Conservation (phyloP, 2,329 filamentous ascomycete genomes). For the Cadophora luteo-olivacea region DNA sequence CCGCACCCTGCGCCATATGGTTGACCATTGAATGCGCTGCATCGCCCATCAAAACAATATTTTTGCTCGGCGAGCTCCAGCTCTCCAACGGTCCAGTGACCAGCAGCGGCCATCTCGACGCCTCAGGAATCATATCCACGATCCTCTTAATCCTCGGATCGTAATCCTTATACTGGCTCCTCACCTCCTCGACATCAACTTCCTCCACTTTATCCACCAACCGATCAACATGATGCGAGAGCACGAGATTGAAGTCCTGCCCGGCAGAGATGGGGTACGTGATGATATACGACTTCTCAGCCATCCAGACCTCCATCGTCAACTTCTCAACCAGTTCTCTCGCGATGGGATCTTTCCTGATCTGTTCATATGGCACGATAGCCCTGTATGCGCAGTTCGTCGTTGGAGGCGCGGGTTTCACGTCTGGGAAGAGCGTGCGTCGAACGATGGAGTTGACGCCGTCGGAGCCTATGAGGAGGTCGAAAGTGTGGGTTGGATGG, state of each 20-base stretch:
- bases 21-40: conserved; percentile 52
- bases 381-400: conserved; percentile 53
- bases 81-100: conserved; percentile 50
- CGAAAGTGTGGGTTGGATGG: conserved; percentile 42
- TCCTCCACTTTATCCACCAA: conserved; percentile 46
- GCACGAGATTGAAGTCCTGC: conserved; percentile 50
- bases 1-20: conserved; percentile 53
- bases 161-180: conserved; percentile 49
- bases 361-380: conserved; percentile 50
- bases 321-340: conserved; percentile 46
- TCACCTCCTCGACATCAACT: conserved; percentile 49
- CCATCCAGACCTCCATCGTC: conserved; percentile 54
- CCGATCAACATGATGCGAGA: conserved; percentile 49
- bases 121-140: conserved; percentile 37
- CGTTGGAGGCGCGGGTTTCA: conserved; percentile 48
- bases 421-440: conserved; percentile 48
- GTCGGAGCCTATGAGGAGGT: conserved; percentile 49
- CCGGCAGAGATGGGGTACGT: conserved; percentile 51
- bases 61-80: conserved; percentile 51
- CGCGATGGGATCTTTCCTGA: conserved; percentile 49
- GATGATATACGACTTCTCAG: conserved; percentile 49
- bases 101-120: conserved; percentile 50
- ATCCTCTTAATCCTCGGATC: conserved; percentile 51
- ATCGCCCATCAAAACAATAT: conserved; percentile 53
- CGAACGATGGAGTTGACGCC: conserved; percentile 50